Percentiles rank a stretch among this genome's conserved stretches.
These are phyloP conservation scores for Citrullus colocynthis DNA, from an alignment of 306 rosid species.

Conservation along the genomic window DNA sequence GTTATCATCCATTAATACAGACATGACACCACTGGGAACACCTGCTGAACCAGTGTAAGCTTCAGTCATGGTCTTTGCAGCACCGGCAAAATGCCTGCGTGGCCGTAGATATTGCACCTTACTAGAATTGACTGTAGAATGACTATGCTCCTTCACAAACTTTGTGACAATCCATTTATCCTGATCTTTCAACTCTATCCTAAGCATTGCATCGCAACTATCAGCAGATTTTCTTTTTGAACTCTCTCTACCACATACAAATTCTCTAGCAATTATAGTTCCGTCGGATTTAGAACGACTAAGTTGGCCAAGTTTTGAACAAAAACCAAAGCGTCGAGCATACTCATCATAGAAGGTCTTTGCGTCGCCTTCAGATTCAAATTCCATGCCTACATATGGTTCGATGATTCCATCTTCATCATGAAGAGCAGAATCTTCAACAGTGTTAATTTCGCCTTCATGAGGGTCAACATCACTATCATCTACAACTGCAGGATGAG, in stretches of 20 bases:
- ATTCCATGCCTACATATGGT: conserved; percentile 50
- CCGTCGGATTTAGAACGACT: conserved; percentile 46
- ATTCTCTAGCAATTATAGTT: conserved; percentile 38
- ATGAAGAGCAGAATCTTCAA: conserved; percentile 23
- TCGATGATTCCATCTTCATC: conserved; percentile 29
- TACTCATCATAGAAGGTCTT: conserved; percentile 37
- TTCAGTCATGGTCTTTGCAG: conserved; percentile 52
- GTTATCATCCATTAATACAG: conserved; percentile 65
- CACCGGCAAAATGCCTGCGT: conserved; percentile 75
- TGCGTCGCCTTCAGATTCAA: conserved; percentile 41
- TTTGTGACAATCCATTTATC: conserved; percentile 76
- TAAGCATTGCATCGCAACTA: conserved; percentile 65
- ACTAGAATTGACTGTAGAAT: conserved; percentile 36
- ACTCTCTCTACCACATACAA: conserved; percentile 63
- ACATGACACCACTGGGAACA: conserved; percentile 90
- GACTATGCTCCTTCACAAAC: conserved; percentile 79
- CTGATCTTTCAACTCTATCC: conserved; percentile 50
- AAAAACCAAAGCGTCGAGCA: conserved; percentile 37
- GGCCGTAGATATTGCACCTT: conserved; percentile 46
- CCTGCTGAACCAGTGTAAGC: conserved; percentile 54
- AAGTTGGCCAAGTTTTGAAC: conserved; percentile 39
- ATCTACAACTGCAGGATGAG: conserved; percentile 32
- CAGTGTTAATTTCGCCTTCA: conserved; percentile 36
- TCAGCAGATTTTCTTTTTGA: conserved; percentile 51
- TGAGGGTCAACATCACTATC: conserved; percentile 30